Base-by-base conservation (phyloP, 805 yeast genomes). In the Metschnikowia koreensis region DNA sequence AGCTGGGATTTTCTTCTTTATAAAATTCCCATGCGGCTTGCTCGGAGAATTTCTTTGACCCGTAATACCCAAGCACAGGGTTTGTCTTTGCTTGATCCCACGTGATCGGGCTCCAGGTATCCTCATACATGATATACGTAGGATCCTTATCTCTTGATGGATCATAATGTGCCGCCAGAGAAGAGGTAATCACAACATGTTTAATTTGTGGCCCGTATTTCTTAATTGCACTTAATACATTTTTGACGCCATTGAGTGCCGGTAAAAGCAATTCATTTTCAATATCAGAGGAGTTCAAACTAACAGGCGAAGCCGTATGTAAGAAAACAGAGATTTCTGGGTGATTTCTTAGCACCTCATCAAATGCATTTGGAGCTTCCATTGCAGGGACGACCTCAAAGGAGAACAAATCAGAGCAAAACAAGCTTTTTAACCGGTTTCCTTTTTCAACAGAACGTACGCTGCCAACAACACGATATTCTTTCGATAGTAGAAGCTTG, bases 191-290 rank as follows among this genome's bases (percentile, higher is more conserved):
- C 38, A 47, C 50, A 33, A 53, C 46, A 22, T 47, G 46, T 31
- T 47, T 50, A 36, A 50, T 33, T 41, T 73, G 69, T 1, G 74
- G 72, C 10, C 74, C 81, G 51, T 63, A 63, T n/a, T 66, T 59
- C 55, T 70, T 63, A 26, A 81, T 77, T 0, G 88, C 81, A 38
- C 67, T 61, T 46, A 53, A 28, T 1, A 43, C 49, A 28, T 42
- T 44, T 29, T 34, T 29, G 7, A 54, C 52, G 31, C 61, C 58
- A 6, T 36, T 26, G 16, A 81, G 65, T 2, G 87, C 86, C 7
- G 88, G 88, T 16, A 64, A 69, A 52, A 82, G 65, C 47, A 82
- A 67, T 16, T 79, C 83, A 43, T 74, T 73, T 51, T 76, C 83
- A 36, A 76, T 17, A 41, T 67, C 62, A 10, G 48, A 50, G 17